Evolutionary conservation across 2,329 filamentous ascomycete genomes (phyloP).

Genomic region (Escovopsis sp.): DNA sequence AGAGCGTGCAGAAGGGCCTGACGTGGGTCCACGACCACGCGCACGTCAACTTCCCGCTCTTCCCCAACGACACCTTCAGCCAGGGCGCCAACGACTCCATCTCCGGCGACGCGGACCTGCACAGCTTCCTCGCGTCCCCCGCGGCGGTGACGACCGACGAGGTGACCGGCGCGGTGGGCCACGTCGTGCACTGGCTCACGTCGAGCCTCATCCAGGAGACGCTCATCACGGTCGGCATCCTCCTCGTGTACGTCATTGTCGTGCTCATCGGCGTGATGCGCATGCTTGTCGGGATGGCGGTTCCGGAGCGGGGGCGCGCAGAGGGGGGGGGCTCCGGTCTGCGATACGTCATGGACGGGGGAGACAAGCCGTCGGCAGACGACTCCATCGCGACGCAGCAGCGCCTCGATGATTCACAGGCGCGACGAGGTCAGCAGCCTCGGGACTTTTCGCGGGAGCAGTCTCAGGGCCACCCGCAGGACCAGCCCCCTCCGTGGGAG

Average conservation of each 20-base stretch:
- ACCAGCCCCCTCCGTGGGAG: constrained; percentile 3
- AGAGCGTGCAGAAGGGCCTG: constrained; percentile 70
- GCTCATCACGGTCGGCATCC: constrained; percentile 59
- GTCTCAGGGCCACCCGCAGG: constrained; percentile 3
- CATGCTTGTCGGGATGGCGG: constrained; percentile 44
- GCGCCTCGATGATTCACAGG: too few species aligned
- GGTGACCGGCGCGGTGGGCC: constrained; percentile 59
- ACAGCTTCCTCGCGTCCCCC: constrained; percentile 63
- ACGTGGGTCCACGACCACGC: constrained; percentile 88
- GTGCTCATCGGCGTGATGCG: constrained; percentile 59
- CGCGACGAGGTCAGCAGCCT: too few species aligned
- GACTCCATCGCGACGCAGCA: too few species aligned
- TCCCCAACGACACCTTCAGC: constrained; percentile 71
- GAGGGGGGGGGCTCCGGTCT: constrained; percentile 46
- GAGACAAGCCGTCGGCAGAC: constrained; percentile 13
- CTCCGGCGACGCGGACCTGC: constrained; percentile 41
- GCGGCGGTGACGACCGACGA: constrained; percentile 62
- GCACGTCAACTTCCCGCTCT: constrained; percentile 62
- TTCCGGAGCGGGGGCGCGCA: constrained; percentile 34
- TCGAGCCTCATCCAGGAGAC: constrained; percentile 59
- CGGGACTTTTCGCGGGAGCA: too few species aligned
- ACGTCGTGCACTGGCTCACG: constrained; percentile 52
- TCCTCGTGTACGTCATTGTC: constrained; percentile 65
- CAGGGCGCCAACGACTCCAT: constrained; percentile 52
- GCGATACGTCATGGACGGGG: constrained; percentile 18